Evolutionary conservation across 768 basidiomycete genomes (phyloP).

Genomic region (Boletus subparvulus): DNA sequence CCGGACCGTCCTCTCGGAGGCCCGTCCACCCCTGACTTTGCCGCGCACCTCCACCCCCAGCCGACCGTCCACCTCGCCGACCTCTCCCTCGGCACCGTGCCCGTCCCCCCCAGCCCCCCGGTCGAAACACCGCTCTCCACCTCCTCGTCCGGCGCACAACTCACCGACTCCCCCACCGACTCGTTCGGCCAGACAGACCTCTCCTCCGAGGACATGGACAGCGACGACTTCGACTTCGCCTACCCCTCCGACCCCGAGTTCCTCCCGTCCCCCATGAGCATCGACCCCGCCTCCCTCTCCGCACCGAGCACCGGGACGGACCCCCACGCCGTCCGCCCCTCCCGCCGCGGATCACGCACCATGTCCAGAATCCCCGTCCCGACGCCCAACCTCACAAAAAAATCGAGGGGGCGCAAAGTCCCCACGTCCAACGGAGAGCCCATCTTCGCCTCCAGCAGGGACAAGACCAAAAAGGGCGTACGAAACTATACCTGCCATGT

Average conservation of each 20-base stretch:
- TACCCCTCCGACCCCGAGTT: constrained; percentile 28
- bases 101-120: neutral
- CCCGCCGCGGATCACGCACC: constrained; percentile 24
- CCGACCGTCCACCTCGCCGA: constrained; percentile 28
- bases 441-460: constrained; percentile 25
- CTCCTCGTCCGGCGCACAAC: constrained; percentile 2
- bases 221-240: constrained; percentile 16
- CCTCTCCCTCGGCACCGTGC: constrained; percentile 3
- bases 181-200: neutral
- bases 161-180: constrained; percentile 1
- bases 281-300: constrained; percentile 13
- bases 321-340: constrained; percentile 7
- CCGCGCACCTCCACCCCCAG: neutral
- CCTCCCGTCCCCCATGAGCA: constrained; percentile 8
- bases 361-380: constrained; percentile 40
- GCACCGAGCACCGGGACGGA: neutral
- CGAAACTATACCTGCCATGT: constrained; percentile 67
- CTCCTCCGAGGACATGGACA: constrained; percentile 19
- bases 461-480: constrained; percentile 34
- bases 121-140: constrained; percentile 4
- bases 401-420: constrained; percentile 48
- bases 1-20: constrained; percentile 7
- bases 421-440: constrained; percentile 36
- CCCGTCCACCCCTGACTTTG: neutral
- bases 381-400: constrained; percentile 51